Evolutionary conservation across 768 basidiomycete genomes (phyloP).

Genomic region (Mycena rebaudengoi): DNA sequence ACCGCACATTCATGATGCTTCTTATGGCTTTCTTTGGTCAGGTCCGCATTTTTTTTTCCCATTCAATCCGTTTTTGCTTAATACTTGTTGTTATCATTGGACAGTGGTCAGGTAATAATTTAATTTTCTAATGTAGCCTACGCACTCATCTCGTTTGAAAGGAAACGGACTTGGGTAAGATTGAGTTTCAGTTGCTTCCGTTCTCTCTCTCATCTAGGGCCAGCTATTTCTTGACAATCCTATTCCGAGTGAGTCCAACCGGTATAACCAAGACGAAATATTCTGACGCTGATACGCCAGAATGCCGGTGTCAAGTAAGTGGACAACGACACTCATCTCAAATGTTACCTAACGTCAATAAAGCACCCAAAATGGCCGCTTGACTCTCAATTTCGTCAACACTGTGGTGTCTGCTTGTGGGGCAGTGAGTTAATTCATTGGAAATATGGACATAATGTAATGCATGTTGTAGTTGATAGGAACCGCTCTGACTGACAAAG

Average conservation of each 20-base stretch:
- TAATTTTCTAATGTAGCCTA: too few species aligned
- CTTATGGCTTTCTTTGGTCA: conserved; percentile 50
- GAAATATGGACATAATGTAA: background rate
- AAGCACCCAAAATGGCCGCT: conserved; percentile 31
- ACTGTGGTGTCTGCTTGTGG: conserved; percentile 33
- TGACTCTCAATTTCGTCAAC: conserved; percentile 36
- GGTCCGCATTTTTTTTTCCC: background rate
- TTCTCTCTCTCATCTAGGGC: background rate
- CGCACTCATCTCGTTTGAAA: too few species aligned
- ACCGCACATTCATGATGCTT: conserved; percentile 43
- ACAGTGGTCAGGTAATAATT: too few species aligned
- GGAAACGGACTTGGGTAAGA: too few species aligned
- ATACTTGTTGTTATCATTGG: too few species aligned
- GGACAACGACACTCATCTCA: background rate
- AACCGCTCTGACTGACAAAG: conserved; percentile 20
- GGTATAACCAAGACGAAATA: background rate
- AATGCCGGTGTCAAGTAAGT: conserved; percentile 33
- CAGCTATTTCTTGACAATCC: conserved; percentile 35
- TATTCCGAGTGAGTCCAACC: conserved; percentile 22
- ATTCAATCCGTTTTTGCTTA: too few species aligned
- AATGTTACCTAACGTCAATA: background rate
- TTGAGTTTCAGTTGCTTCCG: background rate
- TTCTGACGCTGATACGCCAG: background rate
- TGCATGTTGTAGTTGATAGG: conserved; percentile 1
- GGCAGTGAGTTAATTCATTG: conserved; percentile 18